phyloP scores from a whole-genome alignment of 768 basidiomycete genomes.

The Cystoderma amianthinum region DNA sequence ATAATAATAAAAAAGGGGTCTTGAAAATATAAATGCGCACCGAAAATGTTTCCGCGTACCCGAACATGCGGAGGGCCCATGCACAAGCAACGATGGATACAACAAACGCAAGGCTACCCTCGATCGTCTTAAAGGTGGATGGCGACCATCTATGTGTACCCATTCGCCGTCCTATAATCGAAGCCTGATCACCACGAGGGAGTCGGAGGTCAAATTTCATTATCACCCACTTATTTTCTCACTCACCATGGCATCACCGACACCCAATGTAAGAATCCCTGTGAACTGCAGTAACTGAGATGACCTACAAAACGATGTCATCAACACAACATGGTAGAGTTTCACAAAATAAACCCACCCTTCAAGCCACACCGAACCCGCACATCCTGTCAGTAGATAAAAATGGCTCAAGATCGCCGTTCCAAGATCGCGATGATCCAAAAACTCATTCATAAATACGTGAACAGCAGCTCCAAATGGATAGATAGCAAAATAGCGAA shows the following conservation, averaged over 20 bases:
- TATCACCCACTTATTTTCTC: not conserved
- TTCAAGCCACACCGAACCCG: constrained; percentile 92
- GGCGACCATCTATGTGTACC: constrained; percentile 83
- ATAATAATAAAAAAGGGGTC: constrained; percentile 2
- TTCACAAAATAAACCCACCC: constrained; percentile 44
- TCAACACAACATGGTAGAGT: not conserved
- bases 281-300: constrained; percentile 55
- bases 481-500: constrained; percentile 97
- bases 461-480: constrained; percentile 92
- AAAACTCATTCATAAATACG: constrained; percentile 94
- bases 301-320: constrained; percentile 21
- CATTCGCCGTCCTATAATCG: constrained; percentile 81
- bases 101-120: constrained; percentile 84
- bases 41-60: constrained; percentile 68
- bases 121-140: constrained; percentile 80
- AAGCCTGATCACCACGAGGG: constrained; percentile 49
- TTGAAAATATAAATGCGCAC: constrained; percentile 39
- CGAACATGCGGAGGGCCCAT: constrained; percentile 62
- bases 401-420: constrained; percentile 98
- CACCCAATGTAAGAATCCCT: constrained; percentile 82
- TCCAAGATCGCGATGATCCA: constrained; percentile 91
- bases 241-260: constrained; percentile 89
- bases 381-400: constrained; percentile 93
- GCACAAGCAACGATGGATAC: constrained; percentile 63
- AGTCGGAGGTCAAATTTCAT: not conserved